These are phyloP conservation scores for Coemansia asiatica DNA, from an alignment of 192 early-diverging fungal species.

Conservation along the genomic window DNA sequence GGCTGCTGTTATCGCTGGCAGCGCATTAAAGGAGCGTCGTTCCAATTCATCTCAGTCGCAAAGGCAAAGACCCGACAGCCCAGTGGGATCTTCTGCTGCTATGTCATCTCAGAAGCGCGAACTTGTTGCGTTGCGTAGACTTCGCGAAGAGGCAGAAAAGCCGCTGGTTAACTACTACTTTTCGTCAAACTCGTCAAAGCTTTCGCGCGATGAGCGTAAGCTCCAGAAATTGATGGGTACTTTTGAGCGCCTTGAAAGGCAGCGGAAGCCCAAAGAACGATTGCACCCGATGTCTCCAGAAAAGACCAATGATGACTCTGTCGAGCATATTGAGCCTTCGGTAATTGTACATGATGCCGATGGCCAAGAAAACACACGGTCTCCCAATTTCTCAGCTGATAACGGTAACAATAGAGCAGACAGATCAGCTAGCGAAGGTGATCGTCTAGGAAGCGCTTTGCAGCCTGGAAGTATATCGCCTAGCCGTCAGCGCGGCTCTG, in stretches of 20 bases:
- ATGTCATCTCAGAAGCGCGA: conserved; percentile 24
- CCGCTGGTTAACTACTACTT: conserved; percentile 50
- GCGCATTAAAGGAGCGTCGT: conserved; percentile 3
- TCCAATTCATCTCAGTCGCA: conserved; percentile 7
- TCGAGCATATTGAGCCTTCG: neutral
- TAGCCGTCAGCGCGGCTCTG: conserved; percentile 17
- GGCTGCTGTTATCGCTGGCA: neutral
- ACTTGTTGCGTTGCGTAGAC: conserved; percentile 24
- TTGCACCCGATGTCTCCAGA: conserved; percentile 23
- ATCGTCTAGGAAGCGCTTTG: neutral
- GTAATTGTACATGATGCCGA: neutral
- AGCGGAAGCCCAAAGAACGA: conserved; percentile 48
- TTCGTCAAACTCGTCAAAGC: conserved; percentile 41
- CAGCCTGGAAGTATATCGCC: conserved; percentile 21
- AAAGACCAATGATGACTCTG: neutral
- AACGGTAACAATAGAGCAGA: neutral
- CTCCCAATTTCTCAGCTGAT: neutral
- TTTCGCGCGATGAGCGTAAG: conserved; percentile 71
- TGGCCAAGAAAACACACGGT: neutral
- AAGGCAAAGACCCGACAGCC: conserved; percentile 2
- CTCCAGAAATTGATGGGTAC: conserved; percentile 64
- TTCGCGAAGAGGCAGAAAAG: conserved; percentile 46
- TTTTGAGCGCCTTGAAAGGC: conserved; percentile 63
- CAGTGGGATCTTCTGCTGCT: neutral
- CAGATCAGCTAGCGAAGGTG: neutral